Evolutionary conservation across 768 basidiomycete genomes (phyloP).

Genomic region (Tubosaeta sp.): DNA sequence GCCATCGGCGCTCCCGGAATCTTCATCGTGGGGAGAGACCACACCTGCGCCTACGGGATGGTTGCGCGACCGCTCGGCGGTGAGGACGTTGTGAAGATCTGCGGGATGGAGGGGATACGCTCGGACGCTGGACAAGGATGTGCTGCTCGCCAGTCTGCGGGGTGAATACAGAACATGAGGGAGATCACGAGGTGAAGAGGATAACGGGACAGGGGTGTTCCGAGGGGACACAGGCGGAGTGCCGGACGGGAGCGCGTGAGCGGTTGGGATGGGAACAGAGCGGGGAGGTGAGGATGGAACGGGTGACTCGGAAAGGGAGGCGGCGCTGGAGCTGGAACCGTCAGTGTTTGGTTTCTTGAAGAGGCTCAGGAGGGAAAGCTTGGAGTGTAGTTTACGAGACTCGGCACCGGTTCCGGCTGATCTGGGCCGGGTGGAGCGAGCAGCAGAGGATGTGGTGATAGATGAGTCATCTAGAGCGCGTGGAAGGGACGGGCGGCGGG

Average conservation of each 20-base stretch:
- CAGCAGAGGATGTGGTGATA: slow-evolving; percentile 26
- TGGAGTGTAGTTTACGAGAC: slow-evolving; percentile 54
- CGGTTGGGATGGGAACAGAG: slow-evolving; percentile 20
- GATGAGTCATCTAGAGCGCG: slow-evolving; percentile 40
- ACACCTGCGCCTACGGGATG: slow-evolving; percentile 32
- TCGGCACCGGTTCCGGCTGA: slow-evolving; percentile 72
- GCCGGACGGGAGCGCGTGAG: slow-evolving; percentile 14
- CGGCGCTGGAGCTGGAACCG: slow-evolving; percentile 33
- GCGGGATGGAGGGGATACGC: slow-evolving; percentile 39
- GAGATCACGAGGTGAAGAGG: slow-evolving; percentile 30
- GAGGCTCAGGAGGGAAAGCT: slow-evolving; percentile 69
- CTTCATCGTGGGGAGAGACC: slow-evolving; percentile 19
- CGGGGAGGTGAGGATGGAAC: slow-evolving; percentile 25
- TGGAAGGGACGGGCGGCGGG: slow-evolving; percentile 69
- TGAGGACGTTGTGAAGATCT: slow-evolving; percentile 45
- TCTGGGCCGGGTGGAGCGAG: slow-evolving; percentile 52
- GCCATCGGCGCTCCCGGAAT: slow-evolving; percentile 20
- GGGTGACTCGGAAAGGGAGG: slow-evolving; percentile 28
- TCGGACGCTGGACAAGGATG: slow-evolving; percentile 19
- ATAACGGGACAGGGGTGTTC: slow-evolving; percentile 18
- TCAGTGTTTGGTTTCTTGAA: slow-evolving; percentile 59
- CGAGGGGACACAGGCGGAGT: slow-evolving; percentile 29
- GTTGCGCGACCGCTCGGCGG: slow-evolving; percentile 31
- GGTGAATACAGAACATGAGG: slow-evolving; percentile 15
- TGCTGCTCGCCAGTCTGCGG: slow-evolving; percentile 21